Conservation (phyloP, 2,329 filamentous ascomycete species). For the Colletotrichum orbiculare region DNA sequence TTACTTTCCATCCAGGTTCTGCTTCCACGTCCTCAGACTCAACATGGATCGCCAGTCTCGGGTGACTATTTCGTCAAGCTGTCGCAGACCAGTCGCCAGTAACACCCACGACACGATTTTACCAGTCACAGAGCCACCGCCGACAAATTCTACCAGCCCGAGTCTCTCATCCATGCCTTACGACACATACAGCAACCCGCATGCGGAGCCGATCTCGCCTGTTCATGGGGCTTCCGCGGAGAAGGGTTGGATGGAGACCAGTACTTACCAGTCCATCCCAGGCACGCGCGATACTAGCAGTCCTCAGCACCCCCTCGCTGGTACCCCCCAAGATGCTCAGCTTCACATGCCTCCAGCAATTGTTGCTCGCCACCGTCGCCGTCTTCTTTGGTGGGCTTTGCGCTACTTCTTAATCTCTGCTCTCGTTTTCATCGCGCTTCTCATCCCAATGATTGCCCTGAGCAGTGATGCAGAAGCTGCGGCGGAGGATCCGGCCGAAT, state of each 20-base stretch:
- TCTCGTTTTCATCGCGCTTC: conserved; percentile 36
- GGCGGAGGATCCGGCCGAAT: conserved; percentile 16
- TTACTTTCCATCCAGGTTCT: no score
- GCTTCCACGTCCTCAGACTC: neutral
- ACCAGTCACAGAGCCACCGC: neutral
- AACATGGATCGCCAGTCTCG: neutral
- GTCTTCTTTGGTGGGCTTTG: conserved; percentile 36
- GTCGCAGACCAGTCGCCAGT: conserved; percentile 4
- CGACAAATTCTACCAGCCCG: neutral
- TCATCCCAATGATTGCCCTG: conserved; percentile 38
- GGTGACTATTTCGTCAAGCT: neutral
- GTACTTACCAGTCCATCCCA: conserved; percentile 3
- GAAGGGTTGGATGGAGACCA: conserved; percentile 7
- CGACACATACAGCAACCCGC: neutral
- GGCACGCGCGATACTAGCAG: conserved; percentile 9
- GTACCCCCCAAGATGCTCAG: neutral
- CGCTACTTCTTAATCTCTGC: conserved; percentile 37
- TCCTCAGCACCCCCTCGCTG: neutral
- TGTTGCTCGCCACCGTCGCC: conserved; percentile 1
- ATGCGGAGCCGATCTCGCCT: neutral
- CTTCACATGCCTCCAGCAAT: conserved; percentile 1
- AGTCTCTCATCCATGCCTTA: neutral
- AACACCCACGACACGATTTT: neutral
- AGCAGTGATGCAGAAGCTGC: conserved; percentile 34
- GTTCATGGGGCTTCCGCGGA: neutral